These are phyloP conservation scores for Boechera retrofracta DNA, from an alignment of 345 rosid species.

Conservation along the genomic window DNA sequence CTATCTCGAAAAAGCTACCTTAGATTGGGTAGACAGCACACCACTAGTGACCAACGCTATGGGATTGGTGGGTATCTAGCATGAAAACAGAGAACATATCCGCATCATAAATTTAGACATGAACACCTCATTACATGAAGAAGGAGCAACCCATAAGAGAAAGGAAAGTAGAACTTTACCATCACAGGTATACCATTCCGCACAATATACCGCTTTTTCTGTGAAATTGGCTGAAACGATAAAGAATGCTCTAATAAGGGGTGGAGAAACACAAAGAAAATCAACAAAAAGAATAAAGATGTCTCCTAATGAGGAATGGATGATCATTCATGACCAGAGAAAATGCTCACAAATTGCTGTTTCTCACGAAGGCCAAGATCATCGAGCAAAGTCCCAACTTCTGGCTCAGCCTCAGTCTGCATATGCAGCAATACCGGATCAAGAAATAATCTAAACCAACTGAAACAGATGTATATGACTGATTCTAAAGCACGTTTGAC, in stretches of 20 bases:
- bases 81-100: slow-evolving; percentile 28
- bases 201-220: slow-evolving; percentile 77
- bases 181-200: slow-evolving; percentile 76
- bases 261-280: slow-evolving; percentile 1
- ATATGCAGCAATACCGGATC: slow-evolving; percentile 17
- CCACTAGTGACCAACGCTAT: slow-evolving; percentile 64
- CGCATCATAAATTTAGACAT: slow-evolving; percentile 21
- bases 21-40: slow-evolving; percentile 76
- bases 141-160: slow-evolving; percentile 23
- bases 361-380: slow-evolving; percentile 82
- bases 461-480: background rate
- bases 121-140: slow-evolving; percentile 20
- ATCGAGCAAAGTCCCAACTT: slow-evolving; percentile 72
- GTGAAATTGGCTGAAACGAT: slow-evolving; percentile 76
- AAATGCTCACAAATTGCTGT: slow-evolving; percentile 77
- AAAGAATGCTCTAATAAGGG: slow-evolving; percentile 19
- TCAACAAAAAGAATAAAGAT: background rate
- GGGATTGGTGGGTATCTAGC: slow-evolving; percentile 85
- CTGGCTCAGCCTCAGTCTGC: slow-evolving; percentile 85
- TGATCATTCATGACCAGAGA: background rate
- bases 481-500: background rate
- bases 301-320: background rate
- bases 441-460: background rate
- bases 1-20: slow-evolving; percentile 58
- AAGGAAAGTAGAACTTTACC: slow-evolving; percentile 53